Evolutionary conservation across 1,139 yeast species (phyloP), one percentile per base, ranked within the genome.

Genomic region (Williopsis jadinii): DNA sequence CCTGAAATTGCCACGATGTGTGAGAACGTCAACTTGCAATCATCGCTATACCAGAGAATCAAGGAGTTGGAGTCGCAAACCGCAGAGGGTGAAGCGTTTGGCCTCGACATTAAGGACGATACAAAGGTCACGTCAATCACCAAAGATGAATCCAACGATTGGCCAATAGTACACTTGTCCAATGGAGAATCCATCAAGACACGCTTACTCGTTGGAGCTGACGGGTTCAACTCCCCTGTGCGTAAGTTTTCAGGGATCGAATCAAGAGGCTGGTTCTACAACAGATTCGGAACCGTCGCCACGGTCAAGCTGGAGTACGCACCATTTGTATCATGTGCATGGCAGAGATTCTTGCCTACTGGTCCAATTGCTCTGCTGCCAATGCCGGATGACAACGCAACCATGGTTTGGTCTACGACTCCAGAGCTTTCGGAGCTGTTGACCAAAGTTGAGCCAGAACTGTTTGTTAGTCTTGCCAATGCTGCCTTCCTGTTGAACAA

Each of bases 291-390:
- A 2, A 82, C 88, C 12, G 99, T 92, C 2, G 97, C 95, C 0
- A 84, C 95, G 1, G 63, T 92, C 52, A 77, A 81, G 47, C 66
- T 85, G 38, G 86, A 81, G 52, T 78, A 77, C 55, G 85, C 83
- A 39, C 87, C 84, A 43, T 80, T 71, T 56, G 71, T 85, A 47
- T 63, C 73, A 11, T 70, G 80, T 13, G 96, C 95, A n/a, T 90
- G 95, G 87, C 98, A 92, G 66, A 69, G 97, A 48, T 92, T 92
- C 56, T 67, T 92, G 48, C 82, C 87, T 37, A 82, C 94, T 0
- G 99, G 99, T 0, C 97, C 99, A 1, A 67, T 92, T 51, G 98
- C 98, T 0, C 71, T 88, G 38, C 70, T 92, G 41, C 98, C 98
- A 4, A 64, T 92, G 53, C 92, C 96, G 1, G 84, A 78, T 43